Evolutionary conservation across 1,284 basidiomycete species (phyloP).

Genomic region (Pyrrhoderma lamaoense): DNA sequence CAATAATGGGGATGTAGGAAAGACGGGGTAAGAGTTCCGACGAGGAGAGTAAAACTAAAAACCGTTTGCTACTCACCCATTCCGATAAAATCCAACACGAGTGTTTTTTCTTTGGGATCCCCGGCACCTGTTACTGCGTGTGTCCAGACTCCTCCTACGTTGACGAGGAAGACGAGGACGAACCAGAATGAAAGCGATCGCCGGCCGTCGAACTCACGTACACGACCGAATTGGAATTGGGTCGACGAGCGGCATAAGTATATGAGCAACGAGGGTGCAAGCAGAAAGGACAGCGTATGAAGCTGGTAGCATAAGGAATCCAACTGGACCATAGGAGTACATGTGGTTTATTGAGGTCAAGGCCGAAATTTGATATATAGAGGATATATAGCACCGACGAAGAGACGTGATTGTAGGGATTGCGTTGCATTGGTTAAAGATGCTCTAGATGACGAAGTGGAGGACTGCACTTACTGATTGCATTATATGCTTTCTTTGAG

Average conservation of each 20-base stretch:
- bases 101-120: constrained; percentile 38
- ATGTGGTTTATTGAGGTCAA: background rate
- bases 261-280: constrained; percentile 56
- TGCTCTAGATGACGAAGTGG: background rate
- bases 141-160: constrained; percentile 50
- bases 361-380: background rate
- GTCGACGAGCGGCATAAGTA: constrained; percentile 47
- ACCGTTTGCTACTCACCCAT: constrained; percentile 46
- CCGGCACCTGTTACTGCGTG: constrained; percentile 45
- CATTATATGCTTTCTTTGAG: constrained; percentile 69
- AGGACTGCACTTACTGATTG: constrained; percentile 46
- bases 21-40: constrained; percentile 19
- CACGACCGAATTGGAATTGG: constrained; percentile 59
- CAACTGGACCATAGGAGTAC: too few relatives aligned
- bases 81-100: constrained; percentile 72
- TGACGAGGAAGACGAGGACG: constrained; percentile 48
- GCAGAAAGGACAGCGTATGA: constrained; percentile 65
- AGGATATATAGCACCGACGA: background rate
- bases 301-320: constrained; percentile 65
- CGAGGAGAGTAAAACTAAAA: background rate
- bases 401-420: background rate
- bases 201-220: constrained; percentile 53
- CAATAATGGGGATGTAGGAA: background rate
- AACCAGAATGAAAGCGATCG: constrained; percentile 60
- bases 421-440: background rate